Conservation (phyloP, 1,284 basidiomycete species). For the Pseudozyma pruni region DNA sequence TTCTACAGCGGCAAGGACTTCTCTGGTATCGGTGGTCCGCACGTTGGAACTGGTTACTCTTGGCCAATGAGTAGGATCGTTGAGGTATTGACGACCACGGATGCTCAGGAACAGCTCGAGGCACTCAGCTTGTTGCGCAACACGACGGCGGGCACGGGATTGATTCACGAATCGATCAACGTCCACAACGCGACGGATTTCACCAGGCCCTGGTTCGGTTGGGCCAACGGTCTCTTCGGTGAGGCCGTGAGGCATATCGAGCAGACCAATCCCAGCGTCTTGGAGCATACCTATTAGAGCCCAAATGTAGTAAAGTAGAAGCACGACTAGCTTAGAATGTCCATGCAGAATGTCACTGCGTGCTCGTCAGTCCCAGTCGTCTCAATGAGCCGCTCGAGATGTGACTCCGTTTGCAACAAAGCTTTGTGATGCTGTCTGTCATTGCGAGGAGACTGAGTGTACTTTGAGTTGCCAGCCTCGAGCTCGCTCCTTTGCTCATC, state of each 20-base stretch:
- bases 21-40: constrained; percentile 56
- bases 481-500: too few species aligned
- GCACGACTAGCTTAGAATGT: too few species aligned
- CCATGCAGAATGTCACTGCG: too few species aligned
- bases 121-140: constrained; percentile 45
- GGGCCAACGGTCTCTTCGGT: constrained; percentile 58
- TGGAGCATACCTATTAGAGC: constrained; percentile 24
- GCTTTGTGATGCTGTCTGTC: too few species aligned
- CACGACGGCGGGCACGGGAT: constrained; percentile 54
- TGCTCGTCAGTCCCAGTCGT: too few species aligned
- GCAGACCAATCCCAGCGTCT: constrained; percentile 37
- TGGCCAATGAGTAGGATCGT: constrained; percentile 59
- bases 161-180: constrained; percentile 60
- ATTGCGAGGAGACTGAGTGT: too few species aligned
- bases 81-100: constrained; percentile 53
- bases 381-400: too few species aligned
- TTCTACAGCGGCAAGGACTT: constrained; percentile 41
- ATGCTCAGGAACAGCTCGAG: constrained; percentile 42
- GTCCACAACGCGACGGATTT: constrained; percentile 52
- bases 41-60: constrained; percentile 52
- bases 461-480: too few species aligned
- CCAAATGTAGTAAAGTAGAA: too few species aligned
- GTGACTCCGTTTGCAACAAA: too few species aligned
- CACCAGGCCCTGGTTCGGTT: constrained; percentile 54
- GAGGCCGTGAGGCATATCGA: constrained; percentile 49